Base-by-base conservation (phyloP, 2,329 filamentous ascomycete species). In the Xylariaceae sp. region DNA sequence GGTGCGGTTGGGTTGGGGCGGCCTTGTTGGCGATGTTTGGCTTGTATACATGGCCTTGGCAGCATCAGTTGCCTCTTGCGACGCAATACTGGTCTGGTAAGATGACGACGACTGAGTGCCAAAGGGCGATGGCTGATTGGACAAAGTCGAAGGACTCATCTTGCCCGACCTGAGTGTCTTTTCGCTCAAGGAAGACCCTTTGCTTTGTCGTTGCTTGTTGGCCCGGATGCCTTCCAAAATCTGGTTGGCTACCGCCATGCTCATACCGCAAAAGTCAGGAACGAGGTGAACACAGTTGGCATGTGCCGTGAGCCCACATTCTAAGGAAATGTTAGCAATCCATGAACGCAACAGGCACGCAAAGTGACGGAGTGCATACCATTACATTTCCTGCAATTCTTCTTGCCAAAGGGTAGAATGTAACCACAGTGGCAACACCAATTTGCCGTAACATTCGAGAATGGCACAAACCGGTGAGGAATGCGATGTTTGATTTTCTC, bases 401-500 rank as follows among this genome's bases (percentile, higher is more conserved):
- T 96, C 66, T 91, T 89, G 48, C 93, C 93, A 64, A 98, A 86
- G 0, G 93, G 91, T 40, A 98, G 72, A 56, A 98, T 86, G 64
- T 96, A 97, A 60, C 93, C 93, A 65, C 93, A 98, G 68, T 98
- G 93, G 64, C 93, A 98, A 70, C 93, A 98, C 93, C 93, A 98
- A 65, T 97, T 98, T 57, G 93, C 93, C 14, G 91, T 93, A 70
- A 98, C 88, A 62, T 98, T 98, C 54, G 90, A 90, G 66, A 94
- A 98, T n/a, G 86, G 83, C 61, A 92, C 84, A 75, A 97, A 98
- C 43, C 93, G 85, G 78, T 98, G 93, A 7, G 93, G 93, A 64
- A 98, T 98, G 54, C 93, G 88, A 66, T 98, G 93, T 66, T 98
- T 98, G 80, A 98, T 94, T 76, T 97, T 98, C 70, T 96, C 93